Conservation (phyloP, 2,329 filamentous ascomycete genomes). For the Sporothrix protearum region DNA sequence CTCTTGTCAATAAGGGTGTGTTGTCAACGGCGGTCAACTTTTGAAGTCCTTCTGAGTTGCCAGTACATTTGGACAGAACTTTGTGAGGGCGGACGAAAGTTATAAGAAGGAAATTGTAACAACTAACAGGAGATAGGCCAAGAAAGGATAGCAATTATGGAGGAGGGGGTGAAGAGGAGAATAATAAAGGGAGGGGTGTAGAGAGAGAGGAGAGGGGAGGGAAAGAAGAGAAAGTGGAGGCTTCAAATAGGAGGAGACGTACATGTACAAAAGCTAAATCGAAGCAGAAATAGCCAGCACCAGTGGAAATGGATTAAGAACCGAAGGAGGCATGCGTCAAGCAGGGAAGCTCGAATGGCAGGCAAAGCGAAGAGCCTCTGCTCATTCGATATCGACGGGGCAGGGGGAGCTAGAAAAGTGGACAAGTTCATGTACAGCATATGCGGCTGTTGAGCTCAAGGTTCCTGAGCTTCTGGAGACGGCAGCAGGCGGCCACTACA, state of each 20-base stretch:
- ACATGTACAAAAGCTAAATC: background rate
- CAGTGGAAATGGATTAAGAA: background rate
- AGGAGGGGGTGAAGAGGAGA: background rate
- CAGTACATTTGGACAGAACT: background rate
- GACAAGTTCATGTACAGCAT: slow-evolving; percentile 48
- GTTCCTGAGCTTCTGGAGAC: slow-evolving; percentile 34
- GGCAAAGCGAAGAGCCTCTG: slow-evolving; percentile 8
- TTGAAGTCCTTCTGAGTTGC: background rate
- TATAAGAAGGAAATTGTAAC: background rate
- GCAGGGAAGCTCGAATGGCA: background rate
- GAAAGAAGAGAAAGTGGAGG: background rate
- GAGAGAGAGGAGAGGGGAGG: background rate
- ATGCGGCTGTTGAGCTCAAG: slow-evolving; percentile 41
- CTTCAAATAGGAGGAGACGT: slow-evolving; percentile 10
- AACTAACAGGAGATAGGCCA: background rate
- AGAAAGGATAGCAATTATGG: background rate
- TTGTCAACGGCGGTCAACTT: background rate
- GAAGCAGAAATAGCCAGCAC: background rate
- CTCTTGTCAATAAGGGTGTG: background rate
- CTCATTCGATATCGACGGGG: slow-evolving; percentile 39
- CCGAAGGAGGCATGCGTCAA: slow-evolving; percentile 1
- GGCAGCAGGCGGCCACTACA: slow-evolving; percentile 47
- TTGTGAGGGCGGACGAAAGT: background rate
- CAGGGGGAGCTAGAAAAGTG: slow-evolving; percentile 35
- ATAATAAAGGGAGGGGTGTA: background rate